Conservation (phyloP, 352 stramenopile species). For the Pythium myriotylum region DNA sequence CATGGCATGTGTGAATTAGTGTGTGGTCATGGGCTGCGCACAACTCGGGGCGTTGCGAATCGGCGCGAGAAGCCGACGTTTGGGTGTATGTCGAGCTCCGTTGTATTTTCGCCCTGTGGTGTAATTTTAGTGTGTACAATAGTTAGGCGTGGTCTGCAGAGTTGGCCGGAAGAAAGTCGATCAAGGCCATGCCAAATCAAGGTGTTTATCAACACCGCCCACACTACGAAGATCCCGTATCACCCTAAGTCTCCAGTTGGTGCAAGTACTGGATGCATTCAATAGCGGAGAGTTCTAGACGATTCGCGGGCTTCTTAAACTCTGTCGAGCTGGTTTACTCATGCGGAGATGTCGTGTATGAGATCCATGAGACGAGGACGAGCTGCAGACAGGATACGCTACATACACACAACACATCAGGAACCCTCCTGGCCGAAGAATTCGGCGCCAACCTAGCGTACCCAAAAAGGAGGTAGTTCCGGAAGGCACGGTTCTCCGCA, state of each 20-base stretch:
- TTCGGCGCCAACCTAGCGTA: conserved; percentile 28
- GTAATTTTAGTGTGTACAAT: conserved; percentile 67
- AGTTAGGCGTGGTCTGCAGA: conserved; percentile 28
- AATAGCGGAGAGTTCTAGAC: no score
- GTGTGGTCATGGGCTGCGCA: conserved; percentile 24
- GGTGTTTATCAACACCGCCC: conserved; percentile 91
- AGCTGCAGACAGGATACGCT: conserved; percentile 85
- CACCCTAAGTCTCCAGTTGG: background rate
- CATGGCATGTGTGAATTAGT: conserved; percentile 85
- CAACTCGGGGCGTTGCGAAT: conserved; percentile 9
- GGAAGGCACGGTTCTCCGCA: conserved; percentile 71
- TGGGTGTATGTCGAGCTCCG: conserved; percentile 13
- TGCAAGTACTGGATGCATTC: background rate
- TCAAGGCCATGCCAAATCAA: conserved; percentile 28
- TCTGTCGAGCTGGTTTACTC: conserved; percentile 33
- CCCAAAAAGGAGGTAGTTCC: conserved; percentile 89
- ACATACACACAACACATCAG: background rate
- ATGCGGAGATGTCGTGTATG: conserved; percentile 75
- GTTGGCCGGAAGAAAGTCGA: conserved; percentile 22
- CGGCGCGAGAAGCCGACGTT: conserved; percentile 30
- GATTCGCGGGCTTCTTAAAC: background rate
- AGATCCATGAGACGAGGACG: conserved; percentile 83
- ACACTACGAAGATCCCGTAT: conserved; percentile 8
- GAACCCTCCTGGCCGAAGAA: background rate
- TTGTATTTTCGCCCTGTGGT: conserved; percentile 21